Conservation (phyloP, 164 flowering plant species). For the Magnolia sinica region DNA sequence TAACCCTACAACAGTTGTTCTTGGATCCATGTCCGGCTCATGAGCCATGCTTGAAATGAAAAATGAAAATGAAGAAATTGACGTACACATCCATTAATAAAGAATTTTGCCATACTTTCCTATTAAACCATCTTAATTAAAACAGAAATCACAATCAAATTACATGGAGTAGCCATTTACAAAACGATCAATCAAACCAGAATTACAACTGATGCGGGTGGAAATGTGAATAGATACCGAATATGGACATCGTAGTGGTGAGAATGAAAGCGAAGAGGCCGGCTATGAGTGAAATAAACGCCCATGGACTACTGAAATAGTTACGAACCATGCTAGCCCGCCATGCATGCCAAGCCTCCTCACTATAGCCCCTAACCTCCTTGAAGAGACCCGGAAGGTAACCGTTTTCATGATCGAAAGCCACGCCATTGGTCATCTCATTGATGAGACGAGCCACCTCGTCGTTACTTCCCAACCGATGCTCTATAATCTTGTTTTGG, state of each 20-base stretch:
- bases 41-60: too few species aligned
- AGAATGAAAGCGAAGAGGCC: neutral
- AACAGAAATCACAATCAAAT: too few species aligned
- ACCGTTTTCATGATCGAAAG: slow-evolving; percentile 30
- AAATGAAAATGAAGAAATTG: too few species aligned
- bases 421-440: slow-evolving; percentile 32
- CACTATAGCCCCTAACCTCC: slow-evolving; percentile 32
- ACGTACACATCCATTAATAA: too few species aligned
- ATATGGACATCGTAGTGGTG: neutral
- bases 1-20: too few species aligned
- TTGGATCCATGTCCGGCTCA: too few species aligned
- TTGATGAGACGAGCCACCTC: slow-evolving; percentile 52
- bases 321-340: slow-evolving; percentile 46
- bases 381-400: slow-evolving; percentile 24
- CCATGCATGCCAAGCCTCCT: slow-evolving; percentile 35
- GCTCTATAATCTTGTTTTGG: slow-evolving; percentile 35
- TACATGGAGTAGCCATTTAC: too few species aligned
- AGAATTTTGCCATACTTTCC: too few species aligned
- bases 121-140: too few species aligned
- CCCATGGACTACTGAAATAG: slow-evolving; percentile 17
- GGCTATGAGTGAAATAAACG: neutral
- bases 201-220: too few species aligned
- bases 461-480: slow-evolving; percentile 47
- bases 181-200: too few species aligned
- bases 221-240: neutral